These are phyloP conservation scores for Sambucus nigra DNA, from an alignment of 129 eudicot genomes.

Conservation along the genomic window DNA sequence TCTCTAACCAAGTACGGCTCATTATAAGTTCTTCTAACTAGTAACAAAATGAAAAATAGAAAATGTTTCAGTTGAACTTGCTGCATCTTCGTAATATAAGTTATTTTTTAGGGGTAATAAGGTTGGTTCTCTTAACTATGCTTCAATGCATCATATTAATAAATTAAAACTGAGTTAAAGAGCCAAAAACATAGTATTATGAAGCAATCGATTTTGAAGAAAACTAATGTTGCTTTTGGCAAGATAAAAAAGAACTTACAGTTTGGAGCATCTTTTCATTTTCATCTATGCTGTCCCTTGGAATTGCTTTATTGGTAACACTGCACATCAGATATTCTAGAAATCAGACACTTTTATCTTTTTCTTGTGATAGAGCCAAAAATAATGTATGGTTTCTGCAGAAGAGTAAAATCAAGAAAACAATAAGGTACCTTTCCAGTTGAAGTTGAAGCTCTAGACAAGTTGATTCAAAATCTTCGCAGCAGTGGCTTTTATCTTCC, in stretches of 20 bases:
- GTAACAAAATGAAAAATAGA: too few species aligned
- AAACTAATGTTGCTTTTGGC: background rate
- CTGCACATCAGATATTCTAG: constrained; percentile 27
- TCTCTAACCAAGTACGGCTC: too few species aligned
- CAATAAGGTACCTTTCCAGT: constrained; percentile 53
- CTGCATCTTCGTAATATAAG: too few species aligned
- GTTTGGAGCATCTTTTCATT: constrained; percentile 38
- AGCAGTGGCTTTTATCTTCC: constrained; percentile 62
- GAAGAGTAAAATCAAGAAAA: constrained; percentile 1
- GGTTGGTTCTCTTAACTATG: too few species aligned
- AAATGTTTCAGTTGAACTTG: too few species aligned
- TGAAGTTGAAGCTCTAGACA: constrained; percentile 92
- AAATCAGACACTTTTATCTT: constrained; percentile 1
- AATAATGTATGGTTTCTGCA: background rate
- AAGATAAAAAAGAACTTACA: constrained; percentile 32
- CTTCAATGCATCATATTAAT: too few species aligned
- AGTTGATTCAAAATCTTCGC: constrained; percentile 82
- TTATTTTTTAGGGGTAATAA: too few species aligned
- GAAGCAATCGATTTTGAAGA: background rate
- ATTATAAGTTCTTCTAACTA: too few species aligned
- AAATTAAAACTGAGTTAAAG: too few species aligned
- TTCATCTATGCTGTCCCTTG: constrained; percentile 24
- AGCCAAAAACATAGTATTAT: background rate
- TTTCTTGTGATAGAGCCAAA: background rate
- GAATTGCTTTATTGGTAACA: constrained; percentile 25